phyloP scores from a whole-genome alignment of 805 yeast species.

The Hanseniaspora singularis region DNA sequence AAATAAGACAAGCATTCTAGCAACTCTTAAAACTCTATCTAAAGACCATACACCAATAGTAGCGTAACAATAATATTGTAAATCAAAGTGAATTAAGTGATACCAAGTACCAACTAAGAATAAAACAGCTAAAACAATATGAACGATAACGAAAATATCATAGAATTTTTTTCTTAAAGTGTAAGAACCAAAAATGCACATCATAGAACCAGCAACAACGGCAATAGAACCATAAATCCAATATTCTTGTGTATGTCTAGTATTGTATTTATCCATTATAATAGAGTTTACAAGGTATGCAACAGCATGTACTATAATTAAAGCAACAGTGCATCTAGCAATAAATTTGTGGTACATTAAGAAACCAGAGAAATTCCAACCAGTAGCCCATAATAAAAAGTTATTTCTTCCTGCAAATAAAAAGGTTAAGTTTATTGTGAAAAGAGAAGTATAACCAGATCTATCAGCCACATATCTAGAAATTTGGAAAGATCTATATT shows the following conservation, averaged over 20 bases:
- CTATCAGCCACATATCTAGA: conserved; percentile 36
- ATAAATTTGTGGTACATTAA: conserved; percentile 51
- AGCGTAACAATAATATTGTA: conserved; percentile 40
- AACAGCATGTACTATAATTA: conserved; percentile 16
- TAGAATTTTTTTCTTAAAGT: conserved; percentile 35
- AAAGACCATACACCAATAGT: conserved; percentile 53
- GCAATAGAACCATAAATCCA: conserved; percentile 26
- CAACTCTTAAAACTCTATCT: conserved; percentile 47
- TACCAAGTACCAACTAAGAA: conserved; percentile 36
- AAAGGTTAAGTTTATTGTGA: conserved; percentile 41
- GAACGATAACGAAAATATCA: conserved; percentile 34
- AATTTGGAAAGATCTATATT: conserved; percentile 12
- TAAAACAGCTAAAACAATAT: conserved; percentile 33
- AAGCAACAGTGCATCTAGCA: conserved; percentile 34
- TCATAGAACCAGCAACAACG: conserved; percentile 27
- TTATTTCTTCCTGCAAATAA: conserved; percentile 62
- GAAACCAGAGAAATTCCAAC: conserved; percentile 50
- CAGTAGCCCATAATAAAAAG: conserved; percentile 46
- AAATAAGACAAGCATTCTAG: conserved; percentile 31
- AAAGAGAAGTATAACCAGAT: conserved; percentile 37
- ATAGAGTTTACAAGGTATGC: conserved; percentile 14
- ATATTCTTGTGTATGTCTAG: conserved; percentile 32
- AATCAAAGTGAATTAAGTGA: conserved; percentile 34
- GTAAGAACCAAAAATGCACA: conserved; percentile 34
- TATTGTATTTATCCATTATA: conserved; percentile 10